A percentile compares a stretch with the other conserved stretches of the same genome.
Conservation (phyloP, 1,139 yeast species). For the Magnusiomyces paraingens region DNA sequence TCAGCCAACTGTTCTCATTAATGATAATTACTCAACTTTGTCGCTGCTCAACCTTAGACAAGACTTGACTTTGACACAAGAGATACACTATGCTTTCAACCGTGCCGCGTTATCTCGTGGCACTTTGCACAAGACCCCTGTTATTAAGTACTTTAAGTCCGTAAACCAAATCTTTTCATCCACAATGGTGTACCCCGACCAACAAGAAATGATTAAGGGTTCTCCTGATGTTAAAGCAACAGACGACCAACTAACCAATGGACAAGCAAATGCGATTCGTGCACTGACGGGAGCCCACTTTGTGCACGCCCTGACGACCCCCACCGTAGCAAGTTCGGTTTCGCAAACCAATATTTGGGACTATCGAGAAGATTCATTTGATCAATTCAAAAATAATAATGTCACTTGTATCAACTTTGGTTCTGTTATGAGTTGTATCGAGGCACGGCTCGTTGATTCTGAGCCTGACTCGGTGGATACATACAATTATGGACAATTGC, state of each 20-base stretch:
- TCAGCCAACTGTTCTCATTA: conserved; percentile 27
- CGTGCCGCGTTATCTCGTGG: conserved; percentile 25
- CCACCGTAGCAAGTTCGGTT: conserved; percentile 31
- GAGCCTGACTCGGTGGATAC: neutral
- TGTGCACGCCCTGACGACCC: conserved; percentile 30
- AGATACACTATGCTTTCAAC: conserved; percentile 21
- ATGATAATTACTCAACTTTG: conserved; percentile 28
- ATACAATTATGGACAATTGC: neutral
- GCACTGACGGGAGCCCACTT: conserved; percentile 34
- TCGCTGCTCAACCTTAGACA: conserved; percentile 24
- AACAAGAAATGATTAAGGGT: neutral
- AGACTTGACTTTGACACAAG: conserved; percentile 16
- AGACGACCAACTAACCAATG: conserved; percentile 22
- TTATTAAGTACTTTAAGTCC: conserved; percentile 23
- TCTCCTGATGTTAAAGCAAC: conserved; percentile 8
- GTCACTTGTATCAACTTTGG: conserved; percentile 26
- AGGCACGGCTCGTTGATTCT: conserved; percentile 19
- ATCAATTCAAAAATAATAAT: too few species aligned
- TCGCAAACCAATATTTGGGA: conserved; percentile 35
- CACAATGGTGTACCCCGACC: conserved; percentile 10
- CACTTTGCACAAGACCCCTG: conserved; percentile 23
- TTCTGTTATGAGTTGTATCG: conserved; percentile 32
- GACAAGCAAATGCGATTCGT: conserved; percentile 28
- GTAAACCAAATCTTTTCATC: conserved; percentile 30
- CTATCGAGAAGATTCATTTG: conserved; percentile 26